Evolutionary conservation across 495 filamentous ascomycete species (phyloP), one percentile per base, ranked within the genome.

Genomic region (Viridothelium virens): DNA sequence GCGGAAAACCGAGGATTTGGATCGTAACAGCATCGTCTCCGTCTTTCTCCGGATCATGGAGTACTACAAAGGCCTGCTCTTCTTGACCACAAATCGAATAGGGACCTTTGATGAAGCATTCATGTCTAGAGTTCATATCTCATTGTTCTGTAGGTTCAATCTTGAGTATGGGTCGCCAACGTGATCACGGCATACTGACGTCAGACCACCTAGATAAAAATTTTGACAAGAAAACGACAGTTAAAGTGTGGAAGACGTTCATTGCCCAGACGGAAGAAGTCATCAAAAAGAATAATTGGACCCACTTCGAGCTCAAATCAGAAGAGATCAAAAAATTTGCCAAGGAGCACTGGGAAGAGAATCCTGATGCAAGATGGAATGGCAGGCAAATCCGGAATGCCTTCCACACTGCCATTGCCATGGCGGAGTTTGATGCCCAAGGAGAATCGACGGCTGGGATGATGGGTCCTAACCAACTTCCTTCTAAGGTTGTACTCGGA

Each of bases 51-150:
- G 77, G 0, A 69, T 73, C 56, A 66, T 78, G 31, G 88, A 91
- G 69, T 88, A 89, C 68, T 89, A 89, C 79, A 86, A 91, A 71
- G 87, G 86, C 2, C 88, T 90, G 66, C 74, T 90, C 41, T 46
- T 46, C 41, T 46, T 46, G 41, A 46, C 41, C 41, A 46, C 41
- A 16, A 46, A 46, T 46, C 41, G 41, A 46, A 16, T 46, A 7
- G 41, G 41, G 41, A 46, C 41, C 14, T 46, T 46, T 46, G 41
- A 46, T 46, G 41, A 46, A 46, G 41, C 41, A 9, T 46, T 46
- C 41, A 46, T 9, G 41, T 46, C 41, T 46, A 7, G 41, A 9
- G 41, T 46, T 46, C 41, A 46, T 16, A 46, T 46, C 41, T 46
- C 41, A 16, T 16, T 46, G 14, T 46, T 46, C 14, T 46, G 41